Percentiles rank a stretch among this genome's conserved stretches.
Conservation (phyloP, 345 rosid species). For the Eucalyptus erythrocorys region DNA sequence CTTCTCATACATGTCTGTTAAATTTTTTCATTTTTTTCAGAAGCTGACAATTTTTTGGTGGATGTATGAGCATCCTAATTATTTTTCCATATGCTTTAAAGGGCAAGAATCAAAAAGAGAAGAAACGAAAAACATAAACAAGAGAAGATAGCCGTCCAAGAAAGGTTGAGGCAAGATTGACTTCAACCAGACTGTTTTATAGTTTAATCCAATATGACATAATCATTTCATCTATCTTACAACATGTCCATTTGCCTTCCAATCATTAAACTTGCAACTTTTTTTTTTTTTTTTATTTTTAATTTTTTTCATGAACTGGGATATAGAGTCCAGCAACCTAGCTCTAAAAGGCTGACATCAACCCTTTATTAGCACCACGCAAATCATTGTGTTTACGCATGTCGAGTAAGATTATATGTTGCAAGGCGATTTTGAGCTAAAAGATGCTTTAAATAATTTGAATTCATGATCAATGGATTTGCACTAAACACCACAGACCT, state of each 20-base stretch:
- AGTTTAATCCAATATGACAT: background rate
- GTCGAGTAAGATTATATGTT: too few species aligned
- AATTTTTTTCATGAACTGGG: background rate
- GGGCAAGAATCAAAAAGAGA: too few species aligned
- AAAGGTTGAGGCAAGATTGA: background rate
- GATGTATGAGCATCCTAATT: too few species aligned
- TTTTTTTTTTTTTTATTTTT: too few species aligned
- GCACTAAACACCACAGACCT: fast-evolving
- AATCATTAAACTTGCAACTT: background rate
- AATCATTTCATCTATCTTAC: background rate
- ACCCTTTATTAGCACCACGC: background rate
- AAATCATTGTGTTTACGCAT: too few species aligned
- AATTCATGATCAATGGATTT: too few species aligned
- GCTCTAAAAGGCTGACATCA: background rate
- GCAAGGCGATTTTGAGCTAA: background rate
- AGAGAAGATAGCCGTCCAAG: background rate
- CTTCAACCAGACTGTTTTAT: background rate
- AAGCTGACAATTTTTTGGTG: too few species aligned
- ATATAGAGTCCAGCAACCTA: background rate
- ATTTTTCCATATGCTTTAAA: background rate
- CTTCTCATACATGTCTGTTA: too few species aligned
- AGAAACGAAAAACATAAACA: background rate
- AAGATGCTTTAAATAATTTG: background rate
- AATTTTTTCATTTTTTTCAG: too few species aligned
- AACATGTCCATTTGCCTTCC: background rate